Conservation (phyloP, 352 stramenopile species). For the Hyaloperonospora arabidopsidis region DNA sequence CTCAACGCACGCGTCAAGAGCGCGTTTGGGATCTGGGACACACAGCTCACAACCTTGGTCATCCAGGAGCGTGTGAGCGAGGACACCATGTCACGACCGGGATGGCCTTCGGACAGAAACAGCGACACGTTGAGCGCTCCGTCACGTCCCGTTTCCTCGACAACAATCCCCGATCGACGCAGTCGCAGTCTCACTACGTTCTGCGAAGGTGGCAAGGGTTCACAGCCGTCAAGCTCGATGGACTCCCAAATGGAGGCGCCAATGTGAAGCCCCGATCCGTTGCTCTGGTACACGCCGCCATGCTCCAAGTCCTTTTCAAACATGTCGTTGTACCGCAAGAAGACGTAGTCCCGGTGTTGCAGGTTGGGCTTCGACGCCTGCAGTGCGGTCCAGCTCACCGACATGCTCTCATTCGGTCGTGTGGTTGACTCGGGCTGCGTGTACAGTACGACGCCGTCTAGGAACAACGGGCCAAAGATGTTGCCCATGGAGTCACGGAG, state of each 20-base stretch:
- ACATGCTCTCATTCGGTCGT: constrained; percentile 57
- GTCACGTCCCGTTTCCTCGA: constrained; percentile 60
- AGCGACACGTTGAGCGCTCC: constrained; percentile 59
- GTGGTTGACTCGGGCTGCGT: constrained; percentile 42
- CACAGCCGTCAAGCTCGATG: constrained; percentile 73
- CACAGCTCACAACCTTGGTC: constrained; percentile 75
- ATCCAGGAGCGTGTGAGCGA: constrained; percentile 75
- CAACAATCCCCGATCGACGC: constrained; percentile 71
- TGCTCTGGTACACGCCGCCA: constrained; percentile 43
- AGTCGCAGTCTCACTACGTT: constrained; percentile 77
- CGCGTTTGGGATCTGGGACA: constrained; percentile 52
- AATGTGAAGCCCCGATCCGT: constrained; percentile 57
- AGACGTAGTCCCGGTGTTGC: constrained; percentile 84
- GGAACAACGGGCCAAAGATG: constrained; percentile 76
- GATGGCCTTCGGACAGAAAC: constrained; percentile 68
- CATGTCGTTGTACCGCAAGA: constrained; percentile 68
- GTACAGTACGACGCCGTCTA: constrained; percentile 71
- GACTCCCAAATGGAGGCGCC: constrained; percentile 80
- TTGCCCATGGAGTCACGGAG: constrained; percentile 76
- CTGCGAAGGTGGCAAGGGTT: constrained; percentile 57
- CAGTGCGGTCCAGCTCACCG: constrained; percentile 76
- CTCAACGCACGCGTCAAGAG: constrained; percentile 59
- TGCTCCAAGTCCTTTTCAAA: constrained; percentile 70
- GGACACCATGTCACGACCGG: constrained; percentile 56
- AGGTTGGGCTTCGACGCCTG: constrained; percentile 77